A percentile compares a stretch with the other conserved stretches of the same genome.
Conservation (phyloP, 768 basidiomycete genomes). For the Guyanaporus albipodus region DNA sequence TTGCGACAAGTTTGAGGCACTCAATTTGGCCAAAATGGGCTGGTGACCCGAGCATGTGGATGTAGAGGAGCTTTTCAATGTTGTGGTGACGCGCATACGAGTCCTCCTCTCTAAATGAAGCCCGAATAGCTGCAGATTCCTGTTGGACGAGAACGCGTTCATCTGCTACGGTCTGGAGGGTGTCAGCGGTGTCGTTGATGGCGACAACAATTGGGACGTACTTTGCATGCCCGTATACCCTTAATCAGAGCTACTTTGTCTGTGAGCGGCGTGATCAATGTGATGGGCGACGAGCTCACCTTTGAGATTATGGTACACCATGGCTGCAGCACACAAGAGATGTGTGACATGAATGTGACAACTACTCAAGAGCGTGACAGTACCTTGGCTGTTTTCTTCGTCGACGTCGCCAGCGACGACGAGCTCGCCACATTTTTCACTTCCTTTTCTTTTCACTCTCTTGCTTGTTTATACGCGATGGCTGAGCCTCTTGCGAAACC, state of each 20-base stretch:
- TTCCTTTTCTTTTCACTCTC: not conserved
- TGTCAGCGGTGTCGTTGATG: constrained; percentile 19
- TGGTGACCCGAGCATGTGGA: constrained; percentile 97
- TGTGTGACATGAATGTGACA: constrained; percentile 23
- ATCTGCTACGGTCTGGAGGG: constrained; percentile 86
- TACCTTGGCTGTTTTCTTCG: constrained; percentile 8
- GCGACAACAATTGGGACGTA: constrained; percentile 29
- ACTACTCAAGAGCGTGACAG: constrained; percentile 17
- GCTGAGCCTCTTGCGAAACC: constrained; percentile 25
- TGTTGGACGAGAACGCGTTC: constrained; percentile 96
- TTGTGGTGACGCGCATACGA: constrained; percentile 94
- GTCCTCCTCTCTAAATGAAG: constrained; percentile 97
- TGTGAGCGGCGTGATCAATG: constrained; percentile 19
- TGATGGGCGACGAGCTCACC: constrained; percentile 38
- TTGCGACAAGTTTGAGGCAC: constrained; percentile 91
- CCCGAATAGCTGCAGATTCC: constrained; percentile 94
- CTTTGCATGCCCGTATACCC: constrained; percentile 97
- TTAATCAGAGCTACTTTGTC: constrained; percentile 80
- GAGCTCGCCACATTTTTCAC: constrained; percentile 4
- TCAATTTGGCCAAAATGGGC: constrained; percentile 99
- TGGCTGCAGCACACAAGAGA: constrained; percentile 28
- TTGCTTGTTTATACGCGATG: constrained; percentile 15
- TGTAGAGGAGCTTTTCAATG: constrained; percentile 96
- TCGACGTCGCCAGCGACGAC: constrained; percentile 23
- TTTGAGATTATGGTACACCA: constrained; percentile 88